Base-by-base conservation (phyloP, 2,329 filamentous ascomycete species). In the Botrytis elliptica region DNA sequence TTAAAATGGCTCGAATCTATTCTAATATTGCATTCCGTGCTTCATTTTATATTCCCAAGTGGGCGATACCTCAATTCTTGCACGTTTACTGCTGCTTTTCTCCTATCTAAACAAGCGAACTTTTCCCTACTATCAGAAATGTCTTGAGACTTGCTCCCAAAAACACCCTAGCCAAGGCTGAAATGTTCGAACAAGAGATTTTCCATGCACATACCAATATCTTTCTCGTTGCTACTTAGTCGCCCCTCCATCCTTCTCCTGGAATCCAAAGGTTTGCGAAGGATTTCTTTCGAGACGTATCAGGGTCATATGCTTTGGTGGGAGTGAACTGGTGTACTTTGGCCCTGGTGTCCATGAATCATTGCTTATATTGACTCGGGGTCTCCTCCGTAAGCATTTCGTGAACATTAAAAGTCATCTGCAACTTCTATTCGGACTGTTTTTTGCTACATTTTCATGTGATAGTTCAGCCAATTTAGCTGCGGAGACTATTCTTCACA, bases 101-200 rank as follows among this genome's bases (percentile, higher is more conserved):
- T 52, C 46, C 46, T 67, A 67, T 67, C 9, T 40, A 1, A 55
- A 55, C 65, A 55, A 67, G 65, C 65, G 65, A 67, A 40, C 18
- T 33, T 33, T 65, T 33, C 4, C 40, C 8, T 55, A n/a, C 1
- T 10, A 52, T 29, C 22, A 18, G 22, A 10, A 3, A 38, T 67
- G 36, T 52, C 7, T 52, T 38, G 22, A 18, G 18, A 33, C 2
- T 29, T 14, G 38, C 22, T 29, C 4, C 36, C 38, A n/a, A 42
- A n/a, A 42, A n/a, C 1, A 4, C 8, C 3, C 36, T 14, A 42
- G n/a, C 25, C 40, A 4, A n/a, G 33, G 40, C n/a, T 44, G 7
- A 29, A 29, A 6, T 64, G 16, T 22, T 33, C 9, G 14, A 63
- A 42, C 12, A 29, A 46, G 44, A 46, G 44, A 9, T 22, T 46